Evolutionary conservation across 257 asterid species (phyloP).

Genomic region (Solanum tarapatanum): DNA sequence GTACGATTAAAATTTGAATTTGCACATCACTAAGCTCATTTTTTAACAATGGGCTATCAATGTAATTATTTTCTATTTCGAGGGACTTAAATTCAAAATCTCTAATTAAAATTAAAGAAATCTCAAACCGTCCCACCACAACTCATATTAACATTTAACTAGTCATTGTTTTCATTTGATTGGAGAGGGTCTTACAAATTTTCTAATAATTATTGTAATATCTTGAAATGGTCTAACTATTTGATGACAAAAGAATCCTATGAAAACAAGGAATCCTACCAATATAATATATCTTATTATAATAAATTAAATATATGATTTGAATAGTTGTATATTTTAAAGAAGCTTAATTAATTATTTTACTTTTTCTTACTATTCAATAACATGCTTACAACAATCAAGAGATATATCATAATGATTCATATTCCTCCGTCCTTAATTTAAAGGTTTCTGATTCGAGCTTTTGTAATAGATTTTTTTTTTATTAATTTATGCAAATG

Average conservation of each 20-base stretch:
- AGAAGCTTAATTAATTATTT: not conserved
- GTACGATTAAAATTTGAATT: not conserved
- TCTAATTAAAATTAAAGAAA: rapidly evolving
- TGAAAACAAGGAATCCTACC: not conserved
- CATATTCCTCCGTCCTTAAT: not conserved
- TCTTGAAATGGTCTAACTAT: not conserved
- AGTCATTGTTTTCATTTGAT: not conserved
- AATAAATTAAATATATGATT: not conserved
- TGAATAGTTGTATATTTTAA: not conserved
- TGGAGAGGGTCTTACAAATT: not conserved
- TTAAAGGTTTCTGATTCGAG: rapidly evolving
- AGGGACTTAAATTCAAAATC: rapidly evolving
- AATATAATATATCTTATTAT: not conserved
- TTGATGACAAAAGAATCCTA: not conserved
- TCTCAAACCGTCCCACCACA: rapidly evolving
- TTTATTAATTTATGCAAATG: rapidly evolving
- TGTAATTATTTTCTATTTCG: not conserved
- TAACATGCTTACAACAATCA: not conserved
- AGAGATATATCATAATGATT: not conserved
- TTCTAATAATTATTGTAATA: not conserved
- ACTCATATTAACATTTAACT: not conserved
- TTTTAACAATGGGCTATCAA: not conserved
- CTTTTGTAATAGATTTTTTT: rapidly evolving
- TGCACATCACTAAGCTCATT: not conserved
- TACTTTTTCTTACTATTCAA: not conserved